phyloP scores from a whole-genome alignment of 352 stramenopile species.

The Phytopythium boreale region DNA sequence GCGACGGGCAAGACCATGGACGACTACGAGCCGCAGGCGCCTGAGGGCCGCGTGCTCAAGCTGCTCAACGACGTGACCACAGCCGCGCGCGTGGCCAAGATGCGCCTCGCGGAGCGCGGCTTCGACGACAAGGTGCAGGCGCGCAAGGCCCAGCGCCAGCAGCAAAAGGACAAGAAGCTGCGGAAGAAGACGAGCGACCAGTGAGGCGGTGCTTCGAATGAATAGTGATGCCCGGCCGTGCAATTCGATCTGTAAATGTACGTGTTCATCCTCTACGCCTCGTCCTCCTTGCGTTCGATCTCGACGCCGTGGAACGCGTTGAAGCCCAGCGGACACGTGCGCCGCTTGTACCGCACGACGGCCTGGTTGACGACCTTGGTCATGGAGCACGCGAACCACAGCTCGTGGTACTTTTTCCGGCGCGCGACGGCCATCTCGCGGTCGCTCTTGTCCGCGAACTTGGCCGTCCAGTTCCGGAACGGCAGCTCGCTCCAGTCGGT shows the following conservation, averaged over 20 bases:
- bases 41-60: slow-evolving; percentile 93
- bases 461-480: slow-evolving; percentile 12
- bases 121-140: slow-evolving; percentile 86
- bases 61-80: slow-evolving; percentile 95
- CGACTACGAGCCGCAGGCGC: slow-evolving; percentile 75
- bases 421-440: background rate
- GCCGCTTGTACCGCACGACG: slow-evolving; percentile 41
- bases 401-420: slow-evolving; percentile 31
- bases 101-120: slow-evolving; percentile 86
- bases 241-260: too few relatives aligned
- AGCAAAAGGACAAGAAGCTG: slow-evolving; percentile 26
- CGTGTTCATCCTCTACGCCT: background rate
- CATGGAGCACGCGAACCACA: slow-evolving; percentile 39
- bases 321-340: slow-evolving; percentile 36
- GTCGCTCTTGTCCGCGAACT: slow-evolving; percentile 4
- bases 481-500: slow-evolving; percentile 30
- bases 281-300: slow-evolving; percentile 9
- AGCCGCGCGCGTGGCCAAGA: slow-evolving; percentile 91
- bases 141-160: slow-evolving; percentile 67
- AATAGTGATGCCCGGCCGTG: too few relatives aligned
- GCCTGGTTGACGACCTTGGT: slow-evolving; percentile 49
- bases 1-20: slow-evolving; percentile 90
- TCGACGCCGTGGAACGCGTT: slow-evolving; percentile 44
- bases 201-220: background rate
- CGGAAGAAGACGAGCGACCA: background rate